Conservation (phyloP, 768 basidiomycete species). For the Cyathus striatus region DNA sequence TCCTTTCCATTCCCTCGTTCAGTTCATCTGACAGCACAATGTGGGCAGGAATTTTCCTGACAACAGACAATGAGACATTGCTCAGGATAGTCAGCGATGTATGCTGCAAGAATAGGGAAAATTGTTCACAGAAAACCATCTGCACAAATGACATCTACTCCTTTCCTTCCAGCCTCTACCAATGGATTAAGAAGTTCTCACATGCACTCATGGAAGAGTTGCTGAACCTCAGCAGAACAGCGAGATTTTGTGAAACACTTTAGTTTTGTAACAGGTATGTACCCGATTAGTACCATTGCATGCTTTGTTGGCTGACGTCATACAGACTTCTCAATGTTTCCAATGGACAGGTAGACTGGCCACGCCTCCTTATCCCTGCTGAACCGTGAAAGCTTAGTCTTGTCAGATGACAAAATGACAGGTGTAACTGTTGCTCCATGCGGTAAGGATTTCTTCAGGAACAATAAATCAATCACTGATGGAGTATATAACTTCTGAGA, state of each 20-base stretch:
- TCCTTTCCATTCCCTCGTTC: no score
- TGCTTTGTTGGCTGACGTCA: slow-evolving; percentile 18
- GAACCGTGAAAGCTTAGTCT: slow-evolving; percentile 24
- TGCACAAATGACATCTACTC: no score
- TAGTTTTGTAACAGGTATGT: slow-evolving; percentile 30
- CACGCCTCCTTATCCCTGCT: slow-evolving; percentile 31
- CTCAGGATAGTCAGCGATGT: no score
- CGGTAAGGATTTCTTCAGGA: slow-evolving; percentile 12
- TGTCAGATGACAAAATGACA: slow-evolving; percentile 29
- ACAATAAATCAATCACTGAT: background rate
- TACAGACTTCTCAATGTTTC: slow-evolving; percentile 26
- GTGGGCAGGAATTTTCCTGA: no score
- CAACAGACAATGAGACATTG: no score
- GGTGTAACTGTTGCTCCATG: slow-evolving; percentile 23
- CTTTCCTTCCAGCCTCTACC: no score
- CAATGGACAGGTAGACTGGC: slow-evolving; percentile 37
- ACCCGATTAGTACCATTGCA: slow-evolving; percentile 26
- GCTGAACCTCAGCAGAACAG: slow-evolving; percentile 11
- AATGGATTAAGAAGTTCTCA: slow-evolving; percentile 19
- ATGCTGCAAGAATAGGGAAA: no score
- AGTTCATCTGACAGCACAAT: no score
- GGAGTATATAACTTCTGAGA: background rate
- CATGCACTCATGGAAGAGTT: slow-evolving; percentile 31
- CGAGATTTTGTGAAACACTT: slow-evolving; percentile 13
- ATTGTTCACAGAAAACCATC: no score